phyloP scores from a whole-genome alignment of 495 filamentous ascomycete species.

The Xylaria intraflava region DNA sequence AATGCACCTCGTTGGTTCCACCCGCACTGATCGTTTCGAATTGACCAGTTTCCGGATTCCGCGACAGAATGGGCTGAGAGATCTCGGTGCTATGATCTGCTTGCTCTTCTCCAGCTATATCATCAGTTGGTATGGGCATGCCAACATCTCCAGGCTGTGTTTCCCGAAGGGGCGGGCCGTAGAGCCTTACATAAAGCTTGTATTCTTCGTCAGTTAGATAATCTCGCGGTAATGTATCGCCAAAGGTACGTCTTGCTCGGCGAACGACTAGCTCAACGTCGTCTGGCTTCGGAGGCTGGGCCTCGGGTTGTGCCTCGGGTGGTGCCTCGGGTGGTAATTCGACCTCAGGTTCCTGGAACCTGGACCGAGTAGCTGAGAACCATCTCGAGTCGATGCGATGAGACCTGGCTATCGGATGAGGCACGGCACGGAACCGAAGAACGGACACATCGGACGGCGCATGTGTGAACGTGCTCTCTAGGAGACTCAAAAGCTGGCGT shows the following conservation, averaged over 20 bases:
- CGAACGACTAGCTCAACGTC: conserved; percentile 60
- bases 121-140: conserved; percentile 33
- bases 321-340: neutral
- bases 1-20: conserved; percentile 14
- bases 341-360: conserved; percentile 17
- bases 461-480: conserved; percentile 33
- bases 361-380: conserved; percentile 33
- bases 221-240: conserved; percentile 69
- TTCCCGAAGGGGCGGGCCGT: conserved; percentile 59
- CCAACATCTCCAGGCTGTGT: conserved; percentile 52
- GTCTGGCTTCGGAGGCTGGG: conserved; percentile 8
- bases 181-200: conserved; percentile 69
- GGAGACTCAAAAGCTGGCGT: conserved; percentile 38
- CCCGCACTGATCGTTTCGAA: conserved; percentile 56
- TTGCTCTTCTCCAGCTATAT: conserved; percentile 15
- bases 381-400: conserved; percentile 20
- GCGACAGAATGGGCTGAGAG: conserved; percentile 33
- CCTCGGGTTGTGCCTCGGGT: conserved; percentile 3
- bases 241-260: conserved; percentile 63
- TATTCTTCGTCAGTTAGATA: conserved; percentile 65
- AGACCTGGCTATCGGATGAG: conserved; percentile 12
- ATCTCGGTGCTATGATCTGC: conserved; percentile 17
- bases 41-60: conserved; percentile 54
- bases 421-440: conserved; percentile 1
- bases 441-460: conserved; percentile 10